phyloP scores from a whole-genome alignment of 257 asterid genomes.

The Schizonepeta tenuifolia region DNA sequence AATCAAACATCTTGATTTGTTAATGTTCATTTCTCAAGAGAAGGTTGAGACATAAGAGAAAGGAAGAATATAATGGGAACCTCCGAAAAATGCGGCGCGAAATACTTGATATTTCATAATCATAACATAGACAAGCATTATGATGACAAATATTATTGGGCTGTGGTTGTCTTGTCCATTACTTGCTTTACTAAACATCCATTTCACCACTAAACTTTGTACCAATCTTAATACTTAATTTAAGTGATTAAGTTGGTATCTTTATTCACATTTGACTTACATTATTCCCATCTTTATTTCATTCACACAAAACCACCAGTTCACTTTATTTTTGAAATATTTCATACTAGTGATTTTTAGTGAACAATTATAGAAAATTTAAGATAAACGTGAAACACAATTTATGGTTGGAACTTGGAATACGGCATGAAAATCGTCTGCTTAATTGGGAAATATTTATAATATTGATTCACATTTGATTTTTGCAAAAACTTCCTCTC shows the following conservation, averaged over 20 bases:
- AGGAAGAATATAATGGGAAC: conserved; percentile 7
- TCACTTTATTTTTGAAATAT: no score
- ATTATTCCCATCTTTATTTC: neutral
- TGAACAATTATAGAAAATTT: neutral
- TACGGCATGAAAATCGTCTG: neutral
- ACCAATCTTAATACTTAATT: neutral
- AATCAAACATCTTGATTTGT: neutral
- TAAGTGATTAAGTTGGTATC: neutral
- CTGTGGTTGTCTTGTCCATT: neutral
- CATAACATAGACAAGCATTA: conserved; percentile 14
- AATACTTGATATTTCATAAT: conserved; percentile 21
- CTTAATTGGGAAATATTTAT: neutral
- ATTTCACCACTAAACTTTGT: neutral
- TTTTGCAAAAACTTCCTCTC: neutral
- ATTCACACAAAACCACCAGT: neutral
- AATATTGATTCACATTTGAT: conserved; percentile 23
- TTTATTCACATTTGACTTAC: neutral
- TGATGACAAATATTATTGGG: conserved; percentile 27
- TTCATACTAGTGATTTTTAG: neutral
- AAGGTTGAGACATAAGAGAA: neutral
- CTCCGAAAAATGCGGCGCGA: conserved; percentile 53
- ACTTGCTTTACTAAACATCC: conserved; percentile 5
- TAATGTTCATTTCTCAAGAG: conserved; percentile 2
- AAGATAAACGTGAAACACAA: neutral
- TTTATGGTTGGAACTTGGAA: neutral